Evolutionary conservation across 495 filamentous ascomycete genomes (phyloP), one percentile per base, ranked within the genome.

Genomic region (Xylaria cubensis): DNA sequence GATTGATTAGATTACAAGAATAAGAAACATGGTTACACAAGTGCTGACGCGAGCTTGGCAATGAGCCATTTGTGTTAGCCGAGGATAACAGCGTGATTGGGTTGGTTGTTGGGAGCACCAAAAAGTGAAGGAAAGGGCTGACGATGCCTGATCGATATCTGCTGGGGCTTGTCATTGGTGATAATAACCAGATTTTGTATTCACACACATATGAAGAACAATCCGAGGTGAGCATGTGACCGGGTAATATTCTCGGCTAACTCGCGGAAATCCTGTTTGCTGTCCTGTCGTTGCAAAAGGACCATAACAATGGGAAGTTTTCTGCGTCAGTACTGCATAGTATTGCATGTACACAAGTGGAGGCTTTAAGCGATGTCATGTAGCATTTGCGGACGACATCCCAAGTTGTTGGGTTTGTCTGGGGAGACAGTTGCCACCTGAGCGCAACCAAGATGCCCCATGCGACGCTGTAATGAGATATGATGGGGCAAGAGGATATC

Each of bases 1-100:
- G 69, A 71, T 71, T 71, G 69, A 71, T 71, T 56, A 71, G 69
- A 71, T 71, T 71, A 65, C 26, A 44, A 21, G 32, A 51, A 21
- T 12, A 3, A 13, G n/a, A 42, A 8, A 34, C 4, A 56, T 50
- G 65, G 65, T 56, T 42, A 21, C 53, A 69, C 67, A 61, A 29
- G 26, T 53, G 41, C 39, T 44, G 61, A 64, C 61, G 21, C 19
- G 34, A 39, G 15, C 12, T 56, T 5, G 32, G 10, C n/a, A 24
- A 7, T 34, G 55, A 34, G 3, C 1, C 24, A 8, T 39, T 39
- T 4, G 34, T 17, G 59, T 21, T n/a, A 24, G 59, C 59, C 19
- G 19, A 17, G 15, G n/a, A 24, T 6, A 29, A 24, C 19, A 10
- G 36, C 36, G 36, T 64, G 39, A 64, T 42, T 64, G 61, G 39